phyloP scores from a whole-genome alignment of 495 filamentous ascomycete species.

The Pyronema domesticum region DNA sequence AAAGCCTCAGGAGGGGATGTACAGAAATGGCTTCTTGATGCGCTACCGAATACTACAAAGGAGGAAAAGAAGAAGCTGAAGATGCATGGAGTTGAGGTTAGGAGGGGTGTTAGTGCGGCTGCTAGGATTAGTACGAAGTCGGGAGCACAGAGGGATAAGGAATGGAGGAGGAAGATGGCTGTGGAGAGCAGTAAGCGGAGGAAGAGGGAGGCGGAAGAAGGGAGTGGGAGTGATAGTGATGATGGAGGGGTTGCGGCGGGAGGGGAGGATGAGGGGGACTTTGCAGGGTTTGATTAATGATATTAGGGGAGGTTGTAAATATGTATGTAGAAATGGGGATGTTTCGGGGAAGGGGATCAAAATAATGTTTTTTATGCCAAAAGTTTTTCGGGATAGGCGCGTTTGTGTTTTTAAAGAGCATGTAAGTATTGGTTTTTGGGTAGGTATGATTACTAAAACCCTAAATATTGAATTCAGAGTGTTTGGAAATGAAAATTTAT shows the following conservation, averaged over 20 bases:
- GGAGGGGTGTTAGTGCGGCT: conserved; percentile 31
- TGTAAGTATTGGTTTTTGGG: too few relatives aligned
- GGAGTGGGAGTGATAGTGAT: conserved; percentile 24
- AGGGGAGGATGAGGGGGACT: conserved; percentile 33
- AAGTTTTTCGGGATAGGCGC: too few relatives aligned
- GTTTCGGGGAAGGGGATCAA: not conserved
- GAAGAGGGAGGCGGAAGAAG: conserved; percentile 30
- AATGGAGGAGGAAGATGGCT: conserved; percentile 58
- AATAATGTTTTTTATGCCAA: too few relatives aligned
- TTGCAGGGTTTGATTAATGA: conserved; percentile 13
- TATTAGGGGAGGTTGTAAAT: not conserved
- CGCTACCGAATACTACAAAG: conserved; percentile 65
- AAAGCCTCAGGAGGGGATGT: conserved; percentile 40
- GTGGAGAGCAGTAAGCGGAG: conserved; percentile 51
- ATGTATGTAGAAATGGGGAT: not conserved
- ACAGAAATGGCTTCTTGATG: conserved; percentile 77
- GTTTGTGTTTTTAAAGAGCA: too few relatives aligned
- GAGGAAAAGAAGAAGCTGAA: conserved; percentile 67
- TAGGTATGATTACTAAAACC: too few relatives aligned
- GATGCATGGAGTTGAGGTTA: conserved; percentile 60
- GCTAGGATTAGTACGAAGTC: conserved; percentile 77
- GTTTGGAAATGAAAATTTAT: too few relatives aligned
- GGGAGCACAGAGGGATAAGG: conserved; percentile 61
- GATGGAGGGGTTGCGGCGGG: conserved; percentile 26
- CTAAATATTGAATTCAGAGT: too few relatives aligned